Base-by-base conservation (phyloP, 495 filamentous ascomycete genomes). In the Penicillium lividum region DNA sequence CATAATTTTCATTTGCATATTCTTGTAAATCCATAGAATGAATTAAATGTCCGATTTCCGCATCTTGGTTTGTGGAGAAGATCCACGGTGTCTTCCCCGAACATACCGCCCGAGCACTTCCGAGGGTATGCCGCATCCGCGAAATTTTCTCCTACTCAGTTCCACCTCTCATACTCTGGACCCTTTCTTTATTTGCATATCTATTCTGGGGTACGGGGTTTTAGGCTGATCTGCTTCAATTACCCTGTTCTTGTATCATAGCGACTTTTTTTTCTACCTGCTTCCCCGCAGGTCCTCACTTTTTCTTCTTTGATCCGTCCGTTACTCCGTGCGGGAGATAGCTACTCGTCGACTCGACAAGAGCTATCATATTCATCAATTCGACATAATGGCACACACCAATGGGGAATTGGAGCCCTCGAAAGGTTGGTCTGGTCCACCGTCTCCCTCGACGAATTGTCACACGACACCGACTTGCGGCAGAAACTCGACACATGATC, bases 61-160 rank as follows among this genome's bases (percentile, higher is more conserved):
- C 43, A 46, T 25, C n/a, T 46, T 27, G 44, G 49, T 48, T 56
- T 65, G 66, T 64, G 58, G 59, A 60, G 64, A 66, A 61, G 53
- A 38, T 64, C 66, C 66, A 59, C 66, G 59, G 57, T 54, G 55
- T 16, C 61, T 69, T 69, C 66, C 64, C 64, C 64, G 66, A 63
- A 67, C 63, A 64, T 60, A 69, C 66, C 72, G 67, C 73, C 75
- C 76, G 76, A 78, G 68, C 72, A 67, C 68, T 74, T 73, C 76
- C 76, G 76, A 77, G 69, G 70, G 67, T 70, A 68, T 72, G 63
- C 74, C 73, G 74, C 65, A 65, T 64, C 73, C 68, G 70, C 68
- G 69, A 75, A 76, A 75, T 75, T 77, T 77, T 77, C 72, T 73
- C 70, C 71, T 63, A 22, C 22, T 22, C 64, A 63, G 57, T 62